phyloP scores from a whole-genome alignment of 805 yeast species.

The Myxozyma monticola region DNA sequence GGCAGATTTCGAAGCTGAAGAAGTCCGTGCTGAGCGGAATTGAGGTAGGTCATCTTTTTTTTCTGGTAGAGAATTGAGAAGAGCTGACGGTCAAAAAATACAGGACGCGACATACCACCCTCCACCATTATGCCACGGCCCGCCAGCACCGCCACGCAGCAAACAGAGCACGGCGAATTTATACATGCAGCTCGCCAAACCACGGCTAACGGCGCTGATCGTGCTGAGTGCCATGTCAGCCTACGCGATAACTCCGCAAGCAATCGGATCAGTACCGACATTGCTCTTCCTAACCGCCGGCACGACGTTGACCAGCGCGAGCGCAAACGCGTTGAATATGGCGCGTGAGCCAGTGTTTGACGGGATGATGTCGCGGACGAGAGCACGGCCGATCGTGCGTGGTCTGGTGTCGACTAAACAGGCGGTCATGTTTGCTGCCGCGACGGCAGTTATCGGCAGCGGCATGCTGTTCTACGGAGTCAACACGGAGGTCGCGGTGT shows the following conservation, averaged over 20 bases:
- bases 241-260: conserved; percentile 81
- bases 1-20: too few species aligned
- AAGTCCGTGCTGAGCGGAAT: too few species aligned
- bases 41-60: too few species aligned
- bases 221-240: conserved; percentile 91
- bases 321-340: conserved; percentile 97
- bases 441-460: conserved; percentile 71
- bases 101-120: conserved; percentile 13
- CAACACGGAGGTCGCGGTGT: conserved; percentile 74
- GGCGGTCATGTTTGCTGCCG: conserved; percentile 78
- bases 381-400: conserved; percentile 84
- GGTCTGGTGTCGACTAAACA: conserved; percentile 73
- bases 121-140: conserved; percentile 8
- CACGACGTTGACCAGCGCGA: conserved; percentile 82
- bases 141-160: conserved; percentile 3
- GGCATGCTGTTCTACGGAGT: conserved; percentile 73
- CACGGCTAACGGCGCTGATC: conserved; percentile 80
- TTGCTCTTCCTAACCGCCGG: conserved; percentile 76
- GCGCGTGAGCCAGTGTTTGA: conserved; percentile 94
- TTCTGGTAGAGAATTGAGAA: too few species aligned
- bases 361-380: conserved; percentile 81
- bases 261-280: conserved; percentile 42
- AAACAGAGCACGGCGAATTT: conserved; percentile 18
- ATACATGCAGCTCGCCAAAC: conserved; percentile 83
- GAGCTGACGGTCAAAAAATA: too few species aligned